Conservation (phyloP, 2,329 filamentous ascomycete species). For the Bertia moriformis region DNA sequence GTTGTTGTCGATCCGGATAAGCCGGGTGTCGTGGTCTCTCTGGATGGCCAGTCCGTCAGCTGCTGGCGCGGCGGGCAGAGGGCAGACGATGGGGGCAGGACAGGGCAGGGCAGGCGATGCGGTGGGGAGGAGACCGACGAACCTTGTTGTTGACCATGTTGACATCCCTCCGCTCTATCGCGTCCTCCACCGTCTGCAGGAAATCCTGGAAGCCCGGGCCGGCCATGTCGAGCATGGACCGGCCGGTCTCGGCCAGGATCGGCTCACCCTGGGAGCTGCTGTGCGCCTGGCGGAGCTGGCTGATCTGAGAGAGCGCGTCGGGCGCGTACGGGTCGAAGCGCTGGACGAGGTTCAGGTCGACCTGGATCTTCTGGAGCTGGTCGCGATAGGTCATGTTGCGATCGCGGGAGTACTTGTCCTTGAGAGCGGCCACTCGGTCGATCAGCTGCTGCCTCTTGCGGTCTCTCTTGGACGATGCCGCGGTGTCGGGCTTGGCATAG, state of each 20-base stretch:
- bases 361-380: slow-evolving; percentile 80
- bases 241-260: slow-evolving; percentile 25
- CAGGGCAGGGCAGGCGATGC: background rate
- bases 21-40: slow-evolving; percentile 50
- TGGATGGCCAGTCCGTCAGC: slow-evolving; percentile 17
- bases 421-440: slow-evolving; percentile 64
- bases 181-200: slow-evolving; percentile 72
- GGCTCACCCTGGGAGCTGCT: slow-evolving; percentile 26
- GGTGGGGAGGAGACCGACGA: slow-evolving; percentile 15
- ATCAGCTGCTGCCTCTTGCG: slow-evolving; percentile 72
- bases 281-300: slow-evolving; percentile 42
- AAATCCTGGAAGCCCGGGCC: slow-evolving; percentile 78
- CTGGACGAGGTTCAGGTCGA: slow-evolving; percentile 74
- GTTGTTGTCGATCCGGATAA: slow-evolving; percentile 41
- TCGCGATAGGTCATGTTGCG: slow-evolving; percentile 75
- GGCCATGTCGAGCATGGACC: slow-evolving; percentile 56
- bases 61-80: slow-evolving; percentile 1
- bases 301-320: slow-evolving; percentile 58
- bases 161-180: slow-evolving; percentile 75
- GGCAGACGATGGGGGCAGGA: background rate
- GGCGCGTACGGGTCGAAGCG: slow-evolving; percentile 69
- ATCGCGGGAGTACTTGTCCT: slow-evolving; percentile 65
- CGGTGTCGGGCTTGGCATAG: too few species aligned
- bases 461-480: slow-evolving; percentile 83
- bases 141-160: slow-evolving; percentile 72